A percentile compares a stretch with the other conserved stretches of the same genome.
These are phyloP conservation scores for Margaritispora aquatica DNA, from an alignment of 495 filamentous ascomycete species.

Conservation along the genomic window DNA sequence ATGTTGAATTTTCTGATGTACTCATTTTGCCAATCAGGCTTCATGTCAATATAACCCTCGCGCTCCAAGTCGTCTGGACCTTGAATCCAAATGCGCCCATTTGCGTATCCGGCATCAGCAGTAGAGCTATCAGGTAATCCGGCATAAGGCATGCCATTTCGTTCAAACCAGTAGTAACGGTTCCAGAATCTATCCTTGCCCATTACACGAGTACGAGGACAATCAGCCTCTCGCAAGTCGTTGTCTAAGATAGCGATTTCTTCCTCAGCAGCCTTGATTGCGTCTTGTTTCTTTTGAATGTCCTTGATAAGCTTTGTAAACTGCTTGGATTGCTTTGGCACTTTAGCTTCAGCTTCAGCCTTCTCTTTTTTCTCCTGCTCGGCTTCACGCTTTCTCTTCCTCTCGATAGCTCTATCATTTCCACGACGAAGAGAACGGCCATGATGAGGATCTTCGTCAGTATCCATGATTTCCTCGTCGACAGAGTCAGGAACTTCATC, in stretches of 20 bases:
- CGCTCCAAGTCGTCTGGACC: conserved; percentile 88
- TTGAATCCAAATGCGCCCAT: conserved; percentile 93
- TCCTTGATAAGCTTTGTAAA: conserved; percentile 82
- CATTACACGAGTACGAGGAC: conserved; percentile 78
- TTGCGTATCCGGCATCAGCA: conserved; percentile 79
- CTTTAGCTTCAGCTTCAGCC: conserved; percentile 72
- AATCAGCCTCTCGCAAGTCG: conserved; percentile 88
- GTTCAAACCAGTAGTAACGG: conserved; percentile 98
- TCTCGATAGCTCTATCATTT: conserved; percentile 68
- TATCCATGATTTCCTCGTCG: conserved; percentile 38
- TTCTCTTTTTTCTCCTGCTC: conserved; percentile 75
- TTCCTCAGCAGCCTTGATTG: conserved; percentile 72
- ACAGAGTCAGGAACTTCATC: conserved; percentile 46
- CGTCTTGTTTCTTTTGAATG: conserved; percentile 76
- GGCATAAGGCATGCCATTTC: conserved; percentile 94
- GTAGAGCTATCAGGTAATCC: conserved; percentile 87
- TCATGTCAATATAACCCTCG: conserved; percentile 70
- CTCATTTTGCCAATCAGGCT: conserved; percentile 55
- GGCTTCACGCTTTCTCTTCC: conserved; percentile 77
- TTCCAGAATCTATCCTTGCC: conserved; percentile 97
- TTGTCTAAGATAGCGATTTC: conserved; percentile 81
- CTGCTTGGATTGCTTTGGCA: conserved; percentile 75
- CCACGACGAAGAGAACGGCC: conserved; percentile 71
- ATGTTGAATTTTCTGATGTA: conserved; percentile 64
- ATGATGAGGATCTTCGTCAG: conserved; percentile 56